A percentile compares a stretch with the other conserved stretches of the same genome.
These are phyloP conservation scores for Primulina tabacum DNA, from an alignment of 257 asterid species.

Conservation along the genomic window DNA sequence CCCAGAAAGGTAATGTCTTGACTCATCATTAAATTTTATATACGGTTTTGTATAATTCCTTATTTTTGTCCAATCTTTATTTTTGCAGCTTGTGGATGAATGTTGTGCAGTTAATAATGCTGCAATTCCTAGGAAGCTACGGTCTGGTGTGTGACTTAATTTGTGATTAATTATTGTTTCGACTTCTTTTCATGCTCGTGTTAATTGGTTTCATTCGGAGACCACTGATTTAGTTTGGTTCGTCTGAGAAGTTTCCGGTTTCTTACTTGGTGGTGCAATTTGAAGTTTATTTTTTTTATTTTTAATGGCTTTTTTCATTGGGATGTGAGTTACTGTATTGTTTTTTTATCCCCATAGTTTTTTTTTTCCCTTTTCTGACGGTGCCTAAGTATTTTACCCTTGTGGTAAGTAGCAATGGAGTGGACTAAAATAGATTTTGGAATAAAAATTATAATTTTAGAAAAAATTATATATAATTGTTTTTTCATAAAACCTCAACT, in stretches of 20 bases:
- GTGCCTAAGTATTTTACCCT: neutral
- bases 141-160: slow-evolving; percentile 57
- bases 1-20: slow-evolving; percentile 46
- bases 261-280: slow-evolving; percentile 19
- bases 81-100: slow-evolving; percentile 59
- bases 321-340: slow-evolving; percentile 23
- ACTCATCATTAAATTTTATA: neutral
- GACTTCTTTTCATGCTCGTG: neutral
- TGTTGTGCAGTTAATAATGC: slow-evolving; percentile 45
- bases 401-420: no score
- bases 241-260: slow-evolving; percentile 25
- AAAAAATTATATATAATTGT: neutral
- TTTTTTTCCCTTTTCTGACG: slow-evolving; percentile 16
- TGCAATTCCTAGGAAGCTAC: slow-evolving; percentile 68
- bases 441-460: neutral
- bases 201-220: slow-evolving; percentile 28
- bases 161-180: slow-evolving; percentile 3
- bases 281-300: slow-evolving; percentile 18
- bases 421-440: neutral
- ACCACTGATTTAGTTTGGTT: slow-evolving; percentile 26
- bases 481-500: neutral
- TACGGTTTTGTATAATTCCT: slow-evolving; percentile 3
- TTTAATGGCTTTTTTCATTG: slow-evolving; percentile 17
- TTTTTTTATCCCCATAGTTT: slow-evolving; percentile 15
- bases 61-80: slow-evolving; percentile 1